A percentile compares a stretch with the other conserved stretches of the same genome.
Evolutionary conservation across 169 alveolate genomes (phyloP).

Genomic region (Babesia microti): DNA sequence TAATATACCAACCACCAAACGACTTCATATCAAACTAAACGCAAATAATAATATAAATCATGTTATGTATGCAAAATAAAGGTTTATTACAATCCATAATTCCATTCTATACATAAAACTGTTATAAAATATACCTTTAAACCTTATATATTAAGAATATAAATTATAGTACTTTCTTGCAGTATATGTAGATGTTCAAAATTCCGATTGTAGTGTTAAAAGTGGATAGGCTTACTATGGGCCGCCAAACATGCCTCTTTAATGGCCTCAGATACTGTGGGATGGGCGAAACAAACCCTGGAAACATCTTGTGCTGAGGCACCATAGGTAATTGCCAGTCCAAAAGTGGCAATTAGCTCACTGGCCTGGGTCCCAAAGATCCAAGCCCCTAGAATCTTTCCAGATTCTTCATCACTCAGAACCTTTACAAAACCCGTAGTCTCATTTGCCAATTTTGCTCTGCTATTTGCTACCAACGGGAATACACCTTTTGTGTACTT

Average conservation of each 20-base stretch:
- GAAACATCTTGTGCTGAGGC: slow-evolving; percentile 91
- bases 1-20: too few relatives aligned
- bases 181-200: too few relatives aligned
- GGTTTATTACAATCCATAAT: too few relatives aligned
- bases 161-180: too few relatives aligned
- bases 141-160: too few relatives aligned
- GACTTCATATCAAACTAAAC: too few relatives aligned
- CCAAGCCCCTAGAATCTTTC: slow-evolving; percentile 92
- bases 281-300: slow-evolving; percentile 95
- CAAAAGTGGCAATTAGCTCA: slow-evolving; percentile 89
- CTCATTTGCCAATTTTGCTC: slow-evolving; percentile 88
- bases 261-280: slow-evolving; percentile 93
- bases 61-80: too few relatives aligned
- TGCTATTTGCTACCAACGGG: slow-evolving; percentile 90
- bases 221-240: slow-evolving; percentile 84
- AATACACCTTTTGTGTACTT: slow-evolving; percentile 79
- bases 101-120: too few relatives aligned
- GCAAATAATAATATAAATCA: too few relatives aligned
- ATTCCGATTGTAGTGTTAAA: too few relatives aligned
- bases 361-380: slow-evolving; percentile 93
- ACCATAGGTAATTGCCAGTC: slow-evolving; percentile 86
- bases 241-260: slow-evolving; percentile 90
- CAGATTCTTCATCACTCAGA: slow-evolving; percentile 76
- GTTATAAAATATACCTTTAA: too few relatives aligned
- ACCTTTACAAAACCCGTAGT: slow-evolving; percentile 87